Evolutionary conservation across 2,329 filamentous ascomycete genomes (phyloP).

Genomic region (Eutypa lata): DNA sequence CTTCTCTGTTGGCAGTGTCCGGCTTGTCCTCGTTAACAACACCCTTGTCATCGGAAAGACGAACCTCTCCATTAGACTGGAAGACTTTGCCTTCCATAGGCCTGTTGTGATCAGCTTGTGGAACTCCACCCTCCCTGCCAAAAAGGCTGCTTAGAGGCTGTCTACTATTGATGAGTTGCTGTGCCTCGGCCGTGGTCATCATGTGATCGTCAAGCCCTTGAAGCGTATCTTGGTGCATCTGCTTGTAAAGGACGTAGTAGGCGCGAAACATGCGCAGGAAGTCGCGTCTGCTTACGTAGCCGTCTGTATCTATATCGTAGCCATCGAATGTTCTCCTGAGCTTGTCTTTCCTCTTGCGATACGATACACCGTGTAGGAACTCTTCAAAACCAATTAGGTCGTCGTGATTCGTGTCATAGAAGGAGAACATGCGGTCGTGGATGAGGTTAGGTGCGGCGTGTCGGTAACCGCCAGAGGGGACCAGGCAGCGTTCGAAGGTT

Average conservation of each 20-base stretch:
- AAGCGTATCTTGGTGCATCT: conserved; percentile 82
- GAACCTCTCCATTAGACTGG: conserved; percentile 60
- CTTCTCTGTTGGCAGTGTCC: conserved; percentile 59
- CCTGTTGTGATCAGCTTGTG: conserved; percentile 58
- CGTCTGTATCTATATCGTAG: conserved; percentile 88
- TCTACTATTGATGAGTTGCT: conserved; percentile 71
- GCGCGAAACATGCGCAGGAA: conserved; percentile 89
- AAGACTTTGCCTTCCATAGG: conserved; percentile 65
- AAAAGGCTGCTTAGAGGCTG: conserved; percentile 74
- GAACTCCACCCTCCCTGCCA: conserved; percentile 68
- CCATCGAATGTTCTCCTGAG: conserved; percentile 76
- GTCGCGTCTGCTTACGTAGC: conserved; percentile 79
- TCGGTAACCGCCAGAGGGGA: conserved; percentile 76
- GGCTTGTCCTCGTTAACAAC: conserved; percentile 58
- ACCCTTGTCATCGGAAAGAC: conserved; percentile 57
- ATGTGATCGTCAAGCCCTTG: conserved; percentile 75
- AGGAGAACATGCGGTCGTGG: conserved; percentile 93
- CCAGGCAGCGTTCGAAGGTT: conserved; percentile 88
- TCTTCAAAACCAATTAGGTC: conserved; percentile 88
- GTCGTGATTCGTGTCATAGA: conserved; percentile 90
- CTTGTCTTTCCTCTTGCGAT: conserved; percentile 65
- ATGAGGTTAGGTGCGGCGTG: conserved; percentile 83
- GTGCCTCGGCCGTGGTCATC: conserved; percentile 70
- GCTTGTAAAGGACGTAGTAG: conserved; percentile 86
- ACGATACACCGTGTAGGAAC: conserved; percentile 80